These are phyloP conservation scores for Pelargonium nanum DNA, from an alignment of 345 rosid genomes.

Conservation along the genomic window DNA sequence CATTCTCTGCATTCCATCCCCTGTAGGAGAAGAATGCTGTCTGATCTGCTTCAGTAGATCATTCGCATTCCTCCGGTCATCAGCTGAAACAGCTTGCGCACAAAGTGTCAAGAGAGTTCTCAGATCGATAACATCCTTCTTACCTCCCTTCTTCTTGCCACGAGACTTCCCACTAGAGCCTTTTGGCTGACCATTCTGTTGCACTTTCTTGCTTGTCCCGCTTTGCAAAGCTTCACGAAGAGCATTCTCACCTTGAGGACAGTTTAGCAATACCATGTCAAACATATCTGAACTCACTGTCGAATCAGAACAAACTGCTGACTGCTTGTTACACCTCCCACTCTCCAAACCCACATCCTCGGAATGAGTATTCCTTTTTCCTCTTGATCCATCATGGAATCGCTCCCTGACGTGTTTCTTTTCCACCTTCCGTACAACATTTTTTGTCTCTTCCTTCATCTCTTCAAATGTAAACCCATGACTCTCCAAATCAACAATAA, in stretches of 20 bases:
- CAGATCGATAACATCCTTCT: conserved; percentile 31
- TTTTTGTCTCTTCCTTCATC: conserved; percentile 18
- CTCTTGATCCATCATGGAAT: conserved; percentile 2
- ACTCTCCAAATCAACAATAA: conserved; percentile 20
- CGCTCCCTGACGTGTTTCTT: conserved; percentile 18
- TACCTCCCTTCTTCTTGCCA: conserved; percentile 17
- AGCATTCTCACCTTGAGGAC: conserved; percentile 7
- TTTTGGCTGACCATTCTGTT: conserved; percentile 2
- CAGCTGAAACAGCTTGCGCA: conserved; percentile 29
- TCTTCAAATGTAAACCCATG: conserved; percentile 22
- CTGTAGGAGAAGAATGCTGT: conserved; percentile 20
- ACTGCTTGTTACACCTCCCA: conserved; percentile 24
- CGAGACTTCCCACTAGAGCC: conserved; percentile 1
- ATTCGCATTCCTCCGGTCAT: conserved; percentile 21
- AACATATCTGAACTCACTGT: conserved; percentile 13
- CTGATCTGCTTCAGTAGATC: conserved; percentile 29
- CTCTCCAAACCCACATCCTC: conserved; percentile 11
- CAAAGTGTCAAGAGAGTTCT: conserved; percentile 31
- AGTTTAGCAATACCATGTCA: conserved; percentile 8
- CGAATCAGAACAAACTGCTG: conserved; percentile 12
- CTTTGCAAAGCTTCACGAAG: conserved; percentile 11
- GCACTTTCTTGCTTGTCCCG: background rate
- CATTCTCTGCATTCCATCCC: conserved; percentile 16
- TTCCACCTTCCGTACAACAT: conserved; percentile 8
- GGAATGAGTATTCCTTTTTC: conserved; percentile 9